Evolutionary conservation across 75 land plant species (phyloP).

Genomic region (Cunninghamia lanceolata): DNA sequence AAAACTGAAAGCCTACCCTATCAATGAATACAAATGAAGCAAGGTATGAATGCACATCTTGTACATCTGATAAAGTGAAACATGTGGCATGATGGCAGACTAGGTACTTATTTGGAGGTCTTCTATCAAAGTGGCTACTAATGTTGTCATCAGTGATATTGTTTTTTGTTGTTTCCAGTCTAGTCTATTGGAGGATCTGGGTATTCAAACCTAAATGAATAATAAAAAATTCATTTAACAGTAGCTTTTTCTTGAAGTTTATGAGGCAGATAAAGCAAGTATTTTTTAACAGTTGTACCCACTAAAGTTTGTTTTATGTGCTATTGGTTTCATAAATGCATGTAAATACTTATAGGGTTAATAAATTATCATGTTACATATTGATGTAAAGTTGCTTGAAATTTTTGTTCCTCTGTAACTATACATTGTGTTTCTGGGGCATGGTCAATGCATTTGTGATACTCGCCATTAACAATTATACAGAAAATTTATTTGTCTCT

Average conservation of each 20-base stretch:
- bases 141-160: not conserved
- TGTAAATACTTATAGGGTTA: not conserved
- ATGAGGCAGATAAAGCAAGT: not conserved
- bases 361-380: not conserved
- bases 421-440: not conserved
- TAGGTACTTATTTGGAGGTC: not conserved
- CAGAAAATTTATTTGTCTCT: not conserved
- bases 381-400: not conserved
- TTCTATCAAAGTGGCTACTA: not conserved
- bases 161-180: no score
- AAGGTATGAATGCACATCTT: not conserved
- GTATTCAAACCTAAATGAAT: no score
- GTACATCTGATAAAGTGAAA: not conserved
- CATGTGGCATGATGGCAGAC: not conserved
- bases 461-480: not conserved
- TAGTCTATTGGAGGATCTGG: not conserved
- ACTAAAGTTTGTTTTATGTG: not conserved
- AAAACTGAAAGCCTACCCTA: not conserved
- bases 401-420: not conserved
- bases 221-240: not conserved
- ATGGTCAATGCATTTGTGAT: not conserved
- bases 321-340: not conserved
- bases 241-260: not conserved
- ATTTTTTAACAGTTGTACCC: not conserved
- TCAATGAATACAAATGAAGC: not conserved